Evolutionary conservation across 2,329 filamentous ascomycete species (phyloP).

Genomic region (Penicillium crustosum): DNA sequence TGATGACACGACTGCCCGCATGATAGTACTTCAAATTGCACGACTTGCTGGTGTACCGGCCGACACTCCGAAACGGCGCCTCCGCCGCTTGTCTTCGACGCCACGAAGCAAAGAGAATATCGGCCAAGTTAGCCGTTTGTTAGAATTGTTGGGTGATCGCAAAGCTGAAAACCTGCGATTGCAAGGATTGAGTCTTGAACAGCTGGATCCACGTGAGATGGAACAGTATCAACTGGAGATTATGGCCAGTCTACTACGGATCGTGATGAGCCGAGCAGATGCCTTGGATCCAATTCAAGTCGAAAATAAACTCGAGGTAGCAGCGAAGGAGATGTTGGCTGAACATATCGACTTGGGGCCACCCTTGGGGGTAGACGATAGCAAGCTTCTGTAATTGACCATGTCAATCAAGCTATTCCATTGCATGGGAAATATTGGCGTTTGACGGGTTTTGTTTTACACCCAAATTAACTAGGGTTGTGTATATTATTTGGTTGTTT

Average conservation of each 20-base stretch:
- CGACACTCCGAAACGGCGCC: slow-evolving; percentile 36
- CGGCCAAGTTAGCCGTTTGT: slow-evolving; percentile 45
- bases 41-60: slow-evolving; percentile 42
- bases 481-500: slow-evolving; percentile 8
- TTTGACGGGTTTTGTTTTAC: background rate
- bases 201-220: slow-evolving; percentile 39
- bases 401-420: background rate
- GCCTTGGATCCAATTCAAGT: slow-evolving; percentile 28
- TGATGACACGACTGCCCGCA: slow-evolving; percentile 47
- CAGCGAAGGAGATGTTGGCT: slow-evolving; percentile 42
- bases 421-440: background rate
- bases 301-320: slow-evolving; percentile 34
- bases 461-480: background rate
- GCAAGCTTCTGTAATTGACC: slow-evolving; percentile 23
- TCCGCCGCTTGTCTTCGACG: slow-evolving; percentile 42
- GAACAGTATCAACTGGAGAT: slow-evolving; percentile 46
- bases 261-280: slow-evolving; percentile 40
- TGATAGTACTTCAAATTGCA: slow-evolving; percentile 52
- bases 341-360: slow-evolving; percentile 34
- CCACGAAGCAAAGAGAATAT: slow-evolving; percentile 48
- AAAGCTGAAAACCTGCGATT: slow-evolving; percentile 34
- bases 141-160: slow-evolving; percentile 44
- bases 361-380: slow-evolving; percentile 28
- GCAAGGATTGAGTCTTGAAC: slow-evolving; percentile 36
- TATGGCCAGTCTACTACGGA: slow-evolving; percentile 41